Conservation (phyloP, 352 stramenopile genomes). For the Pythium biforme region DNA sequence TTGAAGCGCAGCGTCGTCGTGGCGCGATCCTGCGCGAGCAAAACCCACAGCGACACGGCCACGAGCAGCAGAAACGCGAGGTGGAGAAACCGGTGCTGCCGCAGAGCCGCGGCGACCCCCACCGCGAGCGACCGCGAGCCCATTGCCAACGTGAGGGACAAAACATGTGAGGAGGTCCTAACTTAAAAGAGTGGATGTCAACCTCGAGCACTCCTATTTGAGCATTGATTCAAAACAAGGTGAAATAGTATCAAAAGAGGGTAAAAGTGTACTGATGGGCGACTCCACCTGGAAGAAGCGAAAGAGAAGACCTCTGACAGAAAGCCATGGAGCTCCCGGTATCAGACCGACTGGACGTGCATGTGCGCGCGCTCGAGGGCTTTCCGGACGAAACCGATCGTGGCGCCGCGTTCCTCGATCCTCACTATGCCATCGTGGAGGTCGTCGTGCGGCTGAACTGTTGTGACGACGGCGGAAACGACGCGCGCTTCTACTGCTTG, state of each 20-base stretch:
- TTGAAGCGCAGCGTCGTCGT: neutral
- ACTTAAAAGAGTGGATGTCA: neutral
- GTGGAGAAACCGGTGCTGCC: neutral
- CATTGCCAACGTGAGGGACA: neutral
- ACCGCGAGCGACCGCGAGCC: neutral
- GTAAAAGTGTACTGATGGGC: no score
- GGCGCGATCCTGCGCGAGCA: conserved; percentile 1
- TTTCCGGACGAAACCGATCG: conserved; percentile 9
- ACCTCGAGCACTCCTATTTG: no score
- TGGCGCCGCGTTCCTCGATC: neutral
- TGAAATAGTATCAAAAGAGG: no score
- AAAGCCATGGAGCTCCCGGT: no score
- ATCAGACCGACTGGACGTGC: conserved; percentile 1
- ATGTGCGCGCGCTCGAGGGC: conserved; percentile 16
- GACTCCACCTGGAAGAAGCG: no score
- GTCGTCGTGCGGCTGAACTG: conserved; percentile 4
- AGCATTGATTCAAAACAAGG: neutral
- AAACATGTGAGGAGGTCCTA: conserved; percentile 2
- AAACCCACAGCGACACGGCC: neutral
- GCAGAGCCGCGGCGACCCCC: neutral
- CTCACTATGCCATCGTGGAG: conserved; percentile 8
- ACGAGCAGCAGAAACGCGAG: conserved; percentile 1
- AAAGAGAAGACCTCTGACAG: no score
- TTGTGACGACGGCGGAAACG: neutral
- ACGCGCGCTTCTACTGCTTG: conserved; percentile 4